Conservation (phyloP, 1,139 yeast genomes). For the Blastobotrys aristatus region DNA sequence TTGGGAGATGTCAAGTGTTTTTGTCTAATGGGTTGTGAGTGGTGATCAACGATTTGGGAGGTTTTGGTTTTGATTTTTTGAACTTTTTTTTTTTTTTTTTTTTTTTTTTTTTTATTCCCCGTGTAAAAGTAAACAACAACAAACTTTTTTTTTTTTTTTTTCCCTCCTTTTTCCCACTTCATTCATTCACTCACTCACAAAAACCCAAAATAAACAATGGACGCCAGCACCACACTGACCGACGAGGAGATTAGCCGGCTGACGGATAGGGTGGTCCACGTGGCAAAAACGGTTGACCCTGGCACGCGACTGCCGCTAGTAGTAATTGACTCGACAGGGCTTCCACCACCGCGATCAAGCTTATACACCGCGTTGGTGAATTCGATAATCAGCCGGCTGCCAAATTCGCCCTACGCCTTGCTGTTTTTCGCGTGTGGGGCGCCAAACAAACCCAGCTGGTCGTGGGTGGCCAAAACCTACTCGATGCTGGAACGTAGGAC, state of each 20-base stretch:
- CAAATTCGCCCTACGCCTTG: conserved; percentile 55
- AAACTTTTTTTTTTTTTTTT: too few relatives aligned
- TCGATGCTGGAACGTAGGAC: conserved; percentile 58
- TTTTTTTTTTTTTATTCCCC: background rate
- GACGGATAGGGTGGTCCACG: conserved; percentile 47
- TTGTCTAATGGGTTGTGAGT: background rate
- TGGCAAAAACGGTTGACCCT: conserved; percentile 56
- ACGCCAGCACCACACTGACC: background rate
- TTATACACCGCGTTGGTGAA: conserved; percentile 26
- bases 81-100: background rate
- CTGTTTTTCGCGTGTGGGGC: conserved; percentile 79
- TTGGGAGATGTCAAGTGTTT: background rate
- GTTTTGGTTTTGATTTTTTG: background rate
- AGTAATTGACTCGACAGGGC: conserved; percentile 69
- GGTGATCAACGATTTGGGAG: background rate
- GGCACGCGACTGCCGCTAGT: conserved; percentile 58
- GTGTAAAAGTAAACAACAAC: background rate
- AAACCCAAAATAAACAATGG: background rate
- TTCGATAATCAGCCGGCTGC: conserved; percentile 38
- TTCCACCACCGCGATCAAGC: conserved; percentile 48
- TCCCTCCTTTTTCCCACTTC: too few relatives aligned
- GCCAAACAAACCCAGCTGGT: conserved; percentile 51
- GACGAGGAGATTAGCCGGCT: conserved; percentile 11
- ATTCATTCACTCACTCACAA: background rate
- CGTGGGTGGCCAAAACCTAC: conserved; percentile 74